Percentiles rank a stretch among this genome's conserved stretches.
These are phyloP conservation scores for Hansfordia pulvinata DNA, from an alignment of 2,329 filamentous ascomycete genomes.

Conservation along the genomic window DNA sequence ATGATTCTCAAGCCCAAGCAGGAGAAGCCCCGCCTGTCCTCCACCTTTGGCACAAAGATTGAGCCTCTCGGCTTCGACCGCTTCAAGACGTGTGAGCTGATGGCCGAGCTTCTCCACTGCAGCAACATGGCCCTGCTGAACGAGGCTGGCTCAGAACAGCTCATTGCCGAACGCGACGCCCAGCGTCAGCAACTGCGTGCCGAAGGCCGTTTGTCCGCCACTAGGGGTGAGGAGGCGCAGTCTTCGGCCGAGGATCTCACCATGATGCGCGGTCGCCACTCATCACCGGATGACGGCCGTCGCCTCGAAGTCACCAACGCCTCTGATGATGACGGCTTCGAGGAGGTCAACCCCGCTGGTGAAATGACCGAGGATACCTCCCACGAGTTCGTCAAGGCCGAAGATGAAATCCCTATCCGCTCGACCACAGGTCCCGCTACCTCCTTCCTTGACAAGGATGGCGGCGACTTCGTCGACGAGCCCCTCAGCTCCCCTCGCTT, in stretches of 20 bases:
- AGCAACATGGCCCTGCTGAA: constrained; percentile 98
- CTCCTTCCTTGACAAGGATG: constrained; percentile 42
- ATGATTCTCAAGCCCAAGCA: constrained; percentile 69
- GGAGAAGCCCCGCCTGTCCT: constrained; percentile 61
- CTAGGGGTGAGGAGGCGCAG: constrained; percentile 23
- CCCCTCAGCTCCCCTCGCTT: constrained; percentile 57
- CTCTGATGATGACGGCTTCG: constrained; percentile 83
- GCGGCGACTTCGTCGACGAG: constrained; percentile 68
- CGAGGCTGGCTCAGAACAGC: constrained; percentile 76
- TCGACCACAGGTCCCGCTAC: too few relatives aligned
- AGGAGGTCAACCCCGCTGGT: constrained; percentile 63
- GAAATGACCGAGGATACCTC: constrained; percentile 63
- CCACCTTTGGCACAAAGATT: constrained; percentile 81
- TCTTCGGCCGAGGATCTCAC: constrained; percentile 48
- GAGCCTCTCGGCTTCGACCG: constrained; percentile 93
- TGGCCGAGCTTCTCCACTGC: constrained; percentile 94
- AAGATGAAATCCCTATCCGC: constrained; percentile 32
- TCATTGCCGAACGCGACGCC: constrained; percentile 65
- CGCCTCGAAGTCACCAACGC: constrained; percentile 66
- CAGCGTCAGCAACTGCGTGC: constrained; percentile 69
- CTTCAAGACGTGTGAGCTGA: constrained; percentile 97
- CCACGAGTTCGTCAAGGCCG: constrained; percentile 51
- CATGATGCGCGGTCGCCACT: constrained; percentile 44
- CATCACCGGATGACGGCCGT: constrained; percentile 45
- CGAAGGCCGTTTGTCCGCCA: constrained; percentile 57